A percentile compares a stretch with the other conserved stretches of the same genome.
phyloP scores from a whole-genome alignment of 2,329 filamentous ascomycete genomes.

The Phialophora macrospora region DNA sequence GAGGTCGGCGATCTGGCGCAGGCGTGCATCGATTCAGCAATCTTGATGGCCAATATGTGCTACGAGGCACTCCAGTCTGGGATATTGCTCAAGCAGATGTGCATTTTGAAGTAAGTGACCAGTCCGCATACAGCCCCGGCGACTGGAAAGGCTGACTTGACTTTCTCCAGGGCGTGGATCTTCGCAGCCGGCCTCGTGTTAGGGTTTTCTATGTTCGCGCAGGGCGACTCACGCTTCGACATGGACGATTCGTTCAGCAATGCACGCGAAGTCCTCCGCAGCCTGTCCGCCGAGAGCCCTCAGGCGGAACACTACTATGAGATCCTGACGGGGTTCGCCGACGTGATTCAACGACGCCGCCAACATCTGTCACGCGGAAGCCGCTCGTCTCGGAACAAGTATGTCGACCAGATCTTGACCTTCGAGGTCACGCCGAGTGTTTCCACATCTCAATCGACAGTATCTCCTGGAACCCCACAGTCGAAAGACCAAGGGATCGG shows the following conservation, averaged over 20 bases:
- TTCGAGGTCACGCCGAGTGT: slow-evolving; percentile 36
- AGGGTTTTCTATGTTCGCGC: slow-evolving; percentile 62
- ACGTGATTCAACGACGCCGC: slow-evolving; percentile 53
- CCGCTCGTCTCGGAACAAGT: slow-evolving; percentile 40
- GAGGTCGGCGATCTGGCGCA: slow-evolving; percentile 49
- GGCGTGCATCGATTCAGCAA: slow-evolving; percentile 61
- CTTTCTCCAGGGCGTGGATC: slow-evolving; percentile 53
- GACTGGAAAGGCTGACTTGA: neutral
- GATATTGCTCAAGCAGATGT: slow-evolving; percentile 61
- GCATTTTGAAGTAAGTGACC: slow-evolving; percentile 60
- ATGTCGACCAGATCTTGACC: slow-evolving; percentile 47
- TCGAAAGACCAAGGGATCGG: neutral
- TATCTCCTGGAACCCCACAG: slow-evolving; percentile 10
- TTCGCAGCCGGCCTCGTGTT: slow-evolving; percentile 64
- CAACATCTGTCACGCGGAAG: slow-evolving; percentile 43
- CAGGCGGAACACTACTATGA: slow-evolving; percentile 64
- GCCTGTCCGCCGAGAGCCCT: slow-evolving; percentile 56
- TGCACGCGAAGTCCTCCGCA: slow-evolving; percentile 57
- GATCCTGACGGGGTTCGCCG: slow-evolving; percentile 56
- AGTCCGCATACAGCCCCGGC: neutral
- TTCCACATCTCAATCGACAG: slow-evolving; percentile 15
- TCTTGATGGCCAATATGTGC: slow-evolving; percentile 62
- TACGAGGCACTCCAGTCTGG: slow-evolving; percentile 53
- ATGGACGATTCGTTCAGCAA: slow-evolving; percentile 57
- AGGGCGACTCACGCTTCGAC: slow-evolving; percentile 52